Conservation (phyloP, 2,329 filamentous ascomycete genomes). For the Aspergillus tanneri region DNA sequence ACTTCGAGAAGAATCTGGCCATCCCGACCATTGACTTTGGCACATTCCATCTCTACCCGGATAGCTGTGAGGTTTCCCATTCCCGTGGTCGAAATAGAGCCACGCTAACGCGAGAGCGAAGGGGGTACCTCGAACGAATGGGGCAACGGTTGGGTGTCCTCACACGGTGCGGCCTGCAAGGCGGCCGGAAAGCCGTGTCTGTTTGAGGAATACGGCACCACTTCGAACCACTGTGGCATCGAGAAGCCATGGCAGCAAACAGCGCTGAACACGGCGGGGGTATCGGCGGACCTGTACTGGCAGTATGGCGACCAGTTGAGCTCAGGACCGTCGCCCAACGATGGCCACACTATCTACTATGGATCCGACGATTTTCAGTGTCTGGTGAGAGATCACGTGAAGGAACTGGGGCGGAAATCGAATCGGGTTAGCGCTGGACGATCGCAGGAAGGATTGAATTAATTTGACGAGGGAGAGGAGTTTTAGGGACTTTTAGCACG, state of each 20-base stretch:
- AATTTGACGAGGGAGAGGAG: too few species aligned
- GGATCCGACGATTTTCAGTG: slow-evolving; percentile 31
- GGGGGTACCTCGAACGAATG: slow-evolving; percentile 42
- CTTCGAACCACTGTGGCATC: slow-evolving; percentile 27
- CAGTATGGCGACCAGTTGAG: slow-evolving; percentile 37
- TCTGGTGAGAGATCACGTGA: slow-evolving; percentile 34
- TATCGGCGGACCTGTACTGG: slow-evolving; percentile 43
- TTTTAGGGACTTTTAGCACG: neutral
- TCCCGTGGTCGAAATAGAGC: too few species aligned
- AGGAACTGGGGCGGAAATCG: slow-evolving; percentile 10
- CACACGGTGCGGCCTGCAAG: slow-evolving; percentile 44
- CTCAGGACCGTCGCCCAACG: slow-evolving; percentile 29
- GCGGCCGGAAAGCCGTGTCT: slow-evolving; percentile 42
- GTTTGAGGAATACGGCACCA: slow-evolving; percentile 43
- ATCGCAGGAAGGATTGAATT: too few species aligned
- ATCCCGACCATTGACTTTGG: slow-evolving; percentile 58
- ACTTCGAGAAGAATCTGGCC: slow-evolving; percentile 53
- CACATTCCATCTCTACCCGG: slow-evolving; percentile 55
- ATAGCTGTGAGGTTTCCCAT: slow-evolving; percentile 38
- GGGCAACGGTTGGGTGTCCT: slow-evolving; percentile 50
- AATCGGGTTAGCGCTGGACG: too few species aligned
- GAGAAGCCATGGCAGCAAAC: slow-evolving; percentile 39
- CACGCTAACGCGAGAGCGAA: slow-evolving; percentile 9
- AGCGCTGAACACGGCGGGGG: slow-evolving; percentile 32
- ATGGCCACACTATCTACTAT: slow-evolving; percentile 36